Evolutionary conservation across 78 protist genomes (phyloP), one percentile per base, ranked within the genome.

Genomic region (Dictyostelium brefeldianum): DNA sequence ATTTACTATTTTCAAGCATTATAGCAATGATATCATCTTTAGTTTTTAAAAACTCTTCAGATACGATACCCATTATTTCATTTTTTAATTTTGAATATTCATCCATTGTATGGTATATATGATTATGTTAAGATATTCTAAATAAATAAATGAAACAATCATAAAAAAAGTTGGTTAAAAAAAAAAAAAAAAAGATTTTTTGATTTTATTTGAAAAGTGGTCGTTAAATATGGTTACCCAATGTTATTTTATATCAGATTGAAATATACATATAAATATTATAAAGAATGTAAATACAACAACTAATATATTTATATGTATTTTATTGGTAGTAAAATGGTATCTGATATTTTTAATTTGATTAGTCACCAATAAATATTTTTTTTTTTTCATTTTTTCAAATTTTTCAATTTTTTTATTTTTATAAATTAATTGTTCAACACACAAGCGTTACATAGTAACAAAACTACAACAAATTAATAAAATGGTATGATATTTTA

Each of bases 11-110:
- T 65, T 65, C 73, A 29, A 22, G 17, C 36, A 65, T 29, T 10
- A 65, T 15, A 12, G 73, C 22, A 11, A 65, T 29, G 17, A 65
- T 65, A 65, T 22, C 46, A 65, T 65, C 73, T 65, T 65, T 65
- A 65, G 73, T 65, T 65, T 65, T 65, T 22, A 20, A 65, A 65
- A 65, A 22, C 12, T 65, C 73, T 29, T 29, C 47, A 11, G 73
- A 65, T 29, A 65, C 73, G 1, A 65, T 29, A 29, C 27, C 46
- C 73, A 71, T 71, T 46, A 43, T 71, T n/a, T 31, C 54, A 20
- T 47, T 41, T 25, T 71, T 43, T 43, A 71, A 10, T 71, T 43
- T 71, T 20, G 79, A 43, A n/a, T 31, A 31, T 5, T 71, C 29
- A 43, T 31, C 79, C 79, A 43, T 71, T n/a, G n/a, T n/a, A n/a